phyloP scores from a whole-genome alignment of 805 yeast genomes.

The Kurtzmaniella fragi region DNA sequence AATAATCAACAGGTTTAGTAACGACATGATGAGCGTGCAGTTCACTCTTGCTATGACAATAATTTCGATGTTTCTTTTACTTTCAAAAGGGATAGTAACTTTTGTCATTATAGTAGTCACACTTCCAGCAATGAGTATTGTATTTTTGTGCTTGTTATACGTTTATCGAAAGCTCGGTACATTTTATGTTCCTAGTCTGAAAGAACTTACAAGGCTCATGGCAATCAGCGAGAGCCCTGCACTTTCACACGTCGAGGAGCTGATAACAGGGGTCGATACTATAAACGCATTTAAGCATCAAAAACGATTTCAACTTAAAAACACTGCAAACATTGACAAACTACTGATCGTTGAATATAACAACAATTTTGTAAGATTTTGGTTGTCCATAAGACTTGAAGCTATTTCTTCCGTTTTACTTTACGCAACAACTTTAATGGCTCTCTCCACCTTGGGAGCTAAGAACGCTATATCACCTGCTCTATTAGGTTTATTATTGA shows the following conservation, averaged over 20 bases:
- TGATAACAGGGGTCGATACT: too few species aligned
- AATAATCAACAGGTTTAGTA: conserved; percentile 34
- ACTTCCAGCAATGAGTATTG: conserved; percentile 28
- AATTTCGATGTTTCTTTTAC: conserved; percentile 17
- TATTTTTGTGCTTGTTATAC: conserved; percentile 16
- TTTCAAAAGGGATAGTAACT: conserved; percentile 20
- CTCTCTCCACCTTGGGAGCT: conserved; percentile 19
- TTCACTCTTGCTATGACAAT: too few species aligned
- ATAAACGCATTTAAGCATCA: too few species aligned
- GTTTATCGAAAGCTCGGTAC: too few species aligned
- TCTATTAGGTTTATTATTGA: conserved; percentile 34
- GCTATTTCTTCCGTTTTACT: conserved; percentile 29
- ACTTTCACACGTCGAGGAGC: conserved; percentile 3
- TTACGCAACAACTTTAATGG: conserved; percentile 22
- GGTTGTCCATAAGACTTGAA: background rate
- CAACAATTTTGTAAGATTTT: too few species aligned
- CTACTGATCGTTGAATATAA: too few species aligned
- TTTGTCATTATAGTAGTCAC: conserved; percentile 26
- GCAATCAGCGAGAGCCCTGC: too few species aligned
- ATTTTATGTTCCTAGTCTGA: too few species aligned
- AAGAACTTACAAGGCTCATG: too few species aligned
- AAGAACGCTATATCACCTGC: conserved; percentile 23
- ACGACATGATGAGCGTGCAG: conserved; percentile 28
- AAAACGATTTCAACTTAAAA: background rate
- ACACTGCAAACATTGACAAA: too few species aligned